A percentile compares a stretch with the other conserved stretches of the same genome.
phyloP scores from a whole-genome alignment of 2,329 filamentous ascomycete species.

The Neophaeococcomyces mojaviensis region DNA sequence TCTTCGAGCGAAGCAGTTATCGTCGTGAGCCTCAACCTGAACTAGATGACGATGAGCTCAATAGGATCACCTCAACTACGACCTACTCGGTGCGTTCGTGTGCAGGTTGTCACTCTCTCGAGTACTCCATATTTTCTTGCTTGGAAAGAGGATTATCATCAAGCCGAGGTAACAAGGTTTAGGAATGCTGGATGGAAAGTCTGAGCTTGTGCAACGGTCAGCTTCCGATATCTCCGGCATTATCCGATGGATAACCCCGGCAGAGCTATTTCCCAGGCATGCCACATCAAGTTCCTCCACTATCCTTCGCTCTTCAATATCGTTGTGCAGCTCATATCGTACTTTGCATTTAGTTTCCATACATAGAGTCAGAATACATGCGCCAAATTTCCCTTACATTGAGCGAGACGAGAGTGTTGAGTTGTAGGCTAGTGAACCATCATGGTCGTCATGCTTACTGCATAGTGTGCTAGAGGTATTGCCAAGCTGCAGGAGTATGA shows the following conservation, averaged over 20 bases:
- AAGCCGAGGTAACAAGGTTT: neutral
- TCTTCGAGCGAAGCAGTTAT: too few species aligned
- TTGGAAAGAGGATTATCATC: neutral
- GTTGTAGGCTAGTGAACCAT: conserved; percentile 3
- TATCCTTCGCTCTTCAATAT: neutral
- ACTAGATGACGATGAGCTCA: too few species aligned
- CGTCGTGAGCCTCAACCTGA: too few species aligned
- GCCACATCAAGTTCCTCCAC: too few species aligned
- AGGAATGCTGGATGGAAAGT: neutral
- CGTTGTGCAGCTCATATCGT: too few species aligned
- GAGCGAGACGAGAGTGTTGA: conserved; percentile 11
- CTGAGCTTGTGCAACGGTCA: neutral
- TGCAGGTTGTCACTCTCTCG: too few species aligned
- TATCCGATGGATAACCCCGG: neutral
- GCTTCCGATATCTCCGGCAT: neutral
- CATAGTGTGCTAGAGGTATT: conserved; percentile 26
- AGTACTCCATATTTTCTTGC: too few species aligned
- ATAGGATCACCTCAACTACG: too few species aligned
- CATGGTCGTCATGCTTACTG: neutral
- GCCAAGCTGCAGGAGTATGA: conserved; percentile 29
- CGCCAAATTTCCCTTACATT: conserved; percentile 1
- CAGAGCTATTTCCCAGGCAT: neutral
- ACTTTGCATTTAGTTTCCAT: too few species aligned
- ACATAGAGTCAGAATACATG: neutral
- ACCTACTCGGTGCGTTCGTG: too few species aligned